Conservation (phyloP, 1,284 basidiomycete genomes). For the Takashimella koratensis region DNA sequence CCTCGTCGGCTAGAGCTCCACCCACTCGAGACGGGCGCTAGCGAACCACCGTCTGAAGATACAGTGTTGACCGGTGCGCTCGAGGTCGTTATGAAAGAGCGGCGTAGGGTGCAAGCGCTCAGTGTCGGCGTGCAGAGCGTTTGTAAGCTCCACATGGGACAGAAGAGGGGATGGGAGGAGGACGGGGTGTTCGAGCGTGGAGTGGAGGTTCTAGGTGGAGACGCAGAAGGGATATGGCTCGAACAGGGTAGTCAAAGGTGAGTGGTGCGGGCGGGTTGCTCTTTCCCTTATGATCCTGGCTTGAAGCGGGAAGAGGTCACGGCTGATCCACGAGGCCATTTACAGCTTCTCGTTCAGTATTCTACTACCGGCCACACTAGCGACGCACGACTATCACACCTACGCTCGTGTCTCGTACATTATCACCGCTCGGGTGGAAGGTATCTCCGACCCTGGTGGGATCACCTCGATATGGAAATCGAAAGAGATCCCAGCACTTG, state of each 20-base stretch:
- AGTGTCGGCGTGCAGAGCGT: slow-evolving; percentile 42
- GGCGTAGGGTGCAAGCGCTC: slow-evolving; percentile 37
- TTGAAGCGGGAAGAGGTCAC: too few relatives aligned
- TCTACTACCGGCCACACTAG: slow-evolving; percentile 35
- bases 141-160: slow-evolving; percentile 33
- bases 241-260: slow-evolving; percentile 39
- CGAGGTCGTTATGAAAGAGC: slow-evolving; percentile 46
- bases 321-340: too few relatives aligned
- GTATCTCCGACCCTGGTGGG: slow-evolving; percentile 5
- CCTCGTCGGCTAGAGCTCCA: slow-evolving; percentile 31
- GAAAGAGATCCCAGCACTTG: slow-evolving; percentile 9
- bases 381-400: slow-evolving; percentile 30
- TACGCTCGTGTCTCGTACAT: slow-evolving; percentile 35
- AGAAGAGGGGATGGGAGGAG: slow-evolving; percentile 38
- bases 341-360: slow-evolving; percentile 34
- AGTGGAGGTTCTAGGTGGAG: slow-evolving; percentile 34
- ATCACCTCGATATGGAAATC: slow-evolving; percentile 10
- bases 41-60: slow-evolving; percentile 41
- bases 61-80: slow-evolving; percentile 41
- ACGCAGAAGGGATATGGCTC: slow-evolving; percentile 42
- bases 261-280: not conserved
- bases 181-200: slow-evolving; percentile 45
- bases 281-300: too few relatives aligned
- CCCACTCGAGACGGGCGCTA: slow-evolving; percentile 25
- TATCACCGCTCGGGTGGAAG: slow-evolving; percentile 28